A percentile compares a stretch with the other conserved stretches of the same genome.
phyloP scores from a whole-genome alignment of 208 protist genomes.

The Acanthamoeba royreba region DNA sequence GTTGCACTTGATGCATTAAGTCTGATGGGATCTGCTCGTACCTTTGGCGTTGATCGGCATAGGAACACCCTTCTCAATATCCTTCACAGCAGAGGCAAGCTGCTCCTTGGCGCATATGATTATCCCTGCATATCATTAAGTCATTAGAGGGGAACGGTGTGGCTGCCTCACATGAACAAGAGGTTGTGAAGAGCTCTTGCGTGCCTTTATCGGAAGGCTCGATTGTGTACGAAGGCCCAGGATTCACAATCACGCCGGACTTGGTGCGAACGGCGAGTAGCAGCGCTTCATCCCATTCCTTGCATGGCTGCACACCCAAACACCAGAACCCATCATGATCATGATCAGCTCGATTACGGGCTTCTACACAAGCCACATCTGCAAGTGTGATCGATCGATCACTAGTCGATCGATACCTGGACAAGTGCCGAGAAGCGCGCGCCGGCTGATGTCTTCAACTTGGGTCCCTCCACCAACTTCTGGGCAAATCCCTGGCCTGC shows the following conservation, averaged over 20 bases:
- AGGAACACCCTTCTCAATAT: not conserved
- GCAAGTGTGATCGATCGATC: too few relatives aligned
- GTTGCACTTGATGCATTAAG: too few relatives aligned
- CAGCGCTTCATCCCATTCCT: not conserved
- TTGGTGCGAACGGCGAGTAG: not conserved
- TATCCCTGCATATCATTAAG: too few relatives aligned
- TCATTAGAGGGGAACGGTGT: too few relatives aligned
- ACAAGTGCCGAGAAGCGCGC: not conserved
- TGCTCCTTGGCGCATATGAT: not conserved
- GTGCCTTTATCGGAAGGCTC: not conserved
- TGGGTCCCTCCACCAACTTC: not conserved
- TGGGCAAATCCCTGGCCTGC: not conserved
- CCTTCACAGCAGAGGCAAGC: not conserved
- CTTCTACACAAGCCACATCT: too few relatives aligned
- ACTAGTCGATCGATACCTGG: not conserved
- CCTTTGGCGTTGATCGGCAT: not conserved
- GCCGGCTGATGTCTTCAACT: not conserved
- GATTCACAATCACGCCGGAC: not conserved
- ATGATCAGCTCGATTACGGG: too few relatives aligned
- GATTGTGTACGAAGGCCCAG: not conserved
- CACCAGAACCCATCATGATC: too few relatives aligned
- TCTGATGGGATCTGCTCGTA: too few relatives aligned
- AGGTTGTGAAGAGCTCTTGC: too few relatives aligned
- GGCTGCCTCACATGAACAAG: too few relatives aligned
- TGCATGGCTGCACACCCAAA: not conserved